Percentiles rank a stretch among this genome's conserved stretches.
Conservation (phyloP, 139 green algal genomes). For the Pseudopediastrum boryanum region DNA sequence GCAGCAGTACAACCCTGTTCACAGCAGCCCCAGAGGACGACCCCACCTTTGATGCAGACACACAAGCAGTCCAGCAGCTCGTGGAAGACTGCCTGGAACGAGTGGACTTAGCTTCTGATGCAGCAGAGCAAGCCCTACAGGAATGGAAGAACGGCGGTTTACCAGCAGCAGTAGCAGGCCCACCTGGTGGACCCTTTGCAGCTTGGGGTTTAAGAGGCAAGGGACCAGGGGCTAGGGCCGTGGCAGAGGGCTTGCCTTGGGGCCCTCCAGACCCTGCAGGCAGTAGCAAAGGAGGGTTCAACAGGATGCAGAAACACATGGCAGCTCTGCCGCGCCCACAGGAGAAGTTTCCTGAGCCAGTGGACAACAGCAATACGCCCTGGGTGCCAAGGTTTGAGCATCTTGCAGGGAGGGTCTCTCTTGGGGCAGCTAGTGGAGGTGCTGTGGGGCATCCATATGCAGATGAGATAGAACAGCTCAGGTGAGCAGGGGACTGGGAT, state of each 20-base stretch:
- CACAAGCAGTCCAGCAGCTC: conserved; percentile 30
- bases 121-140: conserved; percentile 13
- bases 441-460: conserved; percentile 78
- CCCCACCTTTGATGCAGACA: conserved; percentile 44
- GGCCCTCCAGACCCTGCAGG: too few relatives aligned
- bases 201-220: background rate
- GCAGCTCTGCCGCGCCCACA: conserved; percentile 56
- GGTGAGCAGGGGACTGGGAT: too few relatives aligned
- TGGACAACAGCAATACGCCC: conserved; percentile 70
- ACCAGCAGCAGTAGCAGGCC: background rate
- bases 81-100: conserved; percentile 59
- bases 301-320: conserved; percentile 22
- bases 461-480: conserved; percentile 51
- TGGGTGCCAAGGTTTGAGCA: conserved; percentile 50
- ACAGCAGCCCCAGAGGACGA: conserved; percentile 28
- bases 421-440: too few relatives aligned
- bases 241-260: background rate
- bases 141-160: background rate
- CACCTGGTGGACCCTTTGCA: background rate
- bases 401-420: too few relatives aligned
- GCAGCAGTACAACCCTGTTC: too few relatives aligned
- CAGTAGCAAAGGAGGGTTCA: too few relatives aligned
- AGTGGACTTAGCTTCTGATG: conserved; percentile 56
- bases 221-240: background rate
- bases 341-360: conserved; percentile 52